A percentile compares a stretch with the other conserved stretches of the same genome.
phyloP scores from a whole-genome alignment of 140 eudicot genomes.

The Anethum foeniculum region DNA sequence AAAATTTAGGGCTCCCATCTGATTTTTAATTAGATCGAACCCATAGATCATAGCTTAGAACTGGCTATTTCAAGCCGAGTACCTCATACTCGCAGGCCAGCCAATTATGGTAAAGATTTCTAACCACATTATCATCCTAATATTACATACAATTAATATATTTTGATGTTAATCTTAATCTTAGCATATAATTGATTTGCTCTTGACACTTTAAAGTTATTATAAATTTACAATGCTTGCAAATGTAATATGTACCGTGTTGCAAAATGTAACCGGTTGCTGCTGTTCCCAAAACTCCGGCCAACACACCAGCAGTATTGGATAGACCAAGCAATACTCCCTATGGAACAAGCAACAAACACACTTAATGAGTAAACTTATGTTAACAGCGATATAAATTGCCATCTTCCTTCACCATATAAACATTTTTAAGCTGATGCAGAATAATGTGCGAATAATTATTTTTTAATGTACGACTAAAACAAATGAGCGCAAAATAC shows the following conservation, averaged over 20 bases:
- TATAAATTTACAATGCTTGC: neutral
- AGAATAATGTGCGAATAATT: neutral
- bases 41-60: neutral
- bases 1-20: neutral
- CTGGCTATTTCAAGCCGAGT: neutral
- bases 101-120: neutral
- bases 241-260: slow-evolving; percentile 44
- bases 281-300: slow-evolving; percentile 96
- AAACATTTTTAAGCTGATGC: neutral
- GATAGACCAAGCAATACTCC: slow-evolving; percentile 94
- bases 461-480: neutral
- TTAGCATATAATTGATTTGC: neutral
- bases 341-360: slow-evolving; percentile 21
- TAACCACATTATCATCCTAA: neutral
- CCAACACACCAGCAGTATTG: slow-evolving; percentile 93
- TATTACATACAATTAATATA: neutral
- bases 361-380: neutral
- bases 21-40: neutral
- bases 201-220: neutral
- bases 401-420: neutral
- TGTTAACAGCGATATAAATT: neutral
- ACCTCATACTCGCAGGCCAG: neutral
- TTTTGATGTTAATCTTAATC: neutral
- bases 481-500: neutral
- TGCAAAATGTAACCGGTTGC: slow-evolving; percentile 97